Conservation (phyloP, 805 yeast genomes). For the Clavispora phyllophila region DNA sequence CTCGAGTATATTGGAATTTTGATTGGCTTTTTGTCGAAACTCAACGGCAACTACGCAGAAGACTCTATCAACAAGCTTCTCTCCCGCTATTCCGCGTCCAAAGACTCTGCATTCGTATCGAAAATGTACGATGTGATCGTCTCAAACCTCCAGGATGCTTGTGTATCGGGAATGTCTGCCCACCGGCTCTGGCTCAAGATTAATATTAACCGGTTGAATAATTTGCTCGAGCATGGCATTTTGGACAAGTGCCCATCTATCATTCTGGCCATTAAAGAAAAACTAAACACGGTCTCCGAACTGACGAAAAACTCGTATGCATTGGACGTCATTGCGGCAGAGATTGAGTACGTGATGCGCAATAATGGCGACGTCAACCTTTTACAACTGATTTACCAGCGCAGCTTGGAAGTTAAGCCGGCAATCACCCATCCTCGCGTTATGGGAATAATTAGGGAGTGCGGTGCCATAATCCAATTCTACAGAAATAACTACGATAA, state of each 20-base stretch:
- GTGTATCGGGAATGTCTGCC: constrained; percentile 14
- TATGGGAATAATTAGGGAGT: constrained; percentile 69
- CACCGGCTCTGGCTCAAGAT: constrained; percentile 44
- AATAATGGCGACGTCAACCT: constrained; percentile 28
- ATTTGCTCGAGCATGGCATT: constrained; percentile 26
- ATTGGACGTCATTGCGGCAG: constrained; percentile 63
- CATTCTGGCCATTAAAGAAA: constrained; percentile 32
- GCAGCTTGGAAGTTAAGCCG: constrained; percentile 40
- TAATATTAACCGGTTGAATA: constrained; percentile 40
- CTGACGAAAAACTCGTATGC: constrained; percentile 43
- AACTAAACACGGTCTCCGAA: constrained; percentile 37
- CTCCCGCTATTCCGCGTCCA: constrained; percentile 25
- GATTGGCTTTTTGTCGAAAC: constrained; percentile 19
- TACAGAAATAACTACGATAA: constrained; percentile 51
- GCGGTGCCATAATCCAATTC: constrained; percentile 68
- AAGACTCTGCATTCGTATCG: constrained; percentile 25
- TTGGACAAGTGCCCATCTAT: constrained; percentile 29
- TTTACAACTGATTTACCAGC: constrained; percentile 45
- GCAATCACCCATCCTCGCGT: constrained; percentile 75
- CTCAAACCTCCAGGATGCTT: constrained; percentile 16
- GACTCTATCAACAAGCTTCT: constrained; percentile 36
- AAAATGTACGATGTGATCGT: constrained; percentile 29
- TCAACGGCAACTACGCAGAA: constrained; percentile 33
- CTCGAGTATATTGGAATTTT: constrained; percentile 20
- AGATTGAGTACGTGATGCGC: constrained; percentile 47